phyloP scores from a whole-genome alignment of 106 monocot species.

The Dioscorea zingiberensis region DNA sequence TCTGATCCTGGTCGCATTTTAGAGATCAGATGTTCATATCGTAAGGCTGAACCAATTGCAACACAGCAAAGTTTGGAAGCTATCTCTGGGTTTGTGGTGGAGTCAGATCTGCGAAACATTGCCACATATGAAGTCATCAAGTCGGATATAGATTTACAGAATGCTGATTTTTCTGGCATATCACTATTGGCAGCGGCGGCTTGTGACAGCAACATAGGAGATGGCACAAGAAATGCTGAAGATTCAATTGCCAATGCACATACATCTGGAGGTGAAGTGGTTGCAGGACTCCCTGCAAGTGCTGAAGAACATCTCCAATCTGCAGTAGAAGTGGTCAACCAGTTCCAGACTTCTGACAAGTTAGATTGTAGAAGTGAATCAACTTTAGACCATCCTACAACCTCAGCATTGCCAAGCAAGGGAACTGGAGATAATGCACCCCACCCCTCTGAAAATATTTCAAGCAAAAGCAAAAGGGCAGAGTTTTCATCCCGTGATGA shows the following conservation, averaged over 20 bases:
- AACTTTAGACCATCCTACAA: conserved; percentile 10
- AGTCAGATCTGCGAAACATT: conserved; percentile 1
- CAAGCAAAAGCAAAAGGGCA: conserved; percentile 1
- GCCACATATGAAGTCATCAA: conserved; percentile 4
- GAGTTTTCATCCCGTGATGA: conserved; percentile 20
- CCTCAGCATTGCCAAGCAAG: conserved; percentile 1
- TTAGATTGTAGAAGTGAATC: conserved; percentile 9
- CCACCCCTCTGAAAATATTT: not conserved
- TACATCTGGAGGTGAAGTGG: conserved; percentile 10
- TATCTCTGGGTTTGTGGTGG: not conserved
- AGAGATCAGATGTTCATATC: conserved; percentile 1
- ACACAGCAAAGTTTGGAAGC: conserved; percentile 11
- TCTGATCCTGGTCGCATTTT: conserved; percentile 10
- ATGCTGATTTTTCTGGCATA: conserved; percentile 87
- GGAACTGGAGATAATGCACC: conserved; percentile 10
- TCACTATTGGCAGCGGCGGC: conserved; percentile 85
- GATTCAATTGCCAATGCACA: conserved; percentile 10
- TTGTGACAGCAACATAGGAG: conserved; percentile 37
- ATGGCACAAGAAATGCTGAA: conserved; percentile 12
- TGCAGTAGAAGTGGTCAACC: not conserved
- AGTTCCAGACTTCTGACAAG: not conserved
- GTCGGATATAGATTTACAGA: conserved; percentile 6
- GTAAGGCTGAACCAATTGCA: not conserved
- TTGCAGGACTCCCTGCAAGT: not conserved
- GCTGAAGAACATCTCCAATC: conserved; percentile 11